These are phyloP conservation scores for Lunularia cruciata DNA, from an alignment of 225 moss, liverwort and hornwort genomes.

Conservation along the genomic window DNA sequence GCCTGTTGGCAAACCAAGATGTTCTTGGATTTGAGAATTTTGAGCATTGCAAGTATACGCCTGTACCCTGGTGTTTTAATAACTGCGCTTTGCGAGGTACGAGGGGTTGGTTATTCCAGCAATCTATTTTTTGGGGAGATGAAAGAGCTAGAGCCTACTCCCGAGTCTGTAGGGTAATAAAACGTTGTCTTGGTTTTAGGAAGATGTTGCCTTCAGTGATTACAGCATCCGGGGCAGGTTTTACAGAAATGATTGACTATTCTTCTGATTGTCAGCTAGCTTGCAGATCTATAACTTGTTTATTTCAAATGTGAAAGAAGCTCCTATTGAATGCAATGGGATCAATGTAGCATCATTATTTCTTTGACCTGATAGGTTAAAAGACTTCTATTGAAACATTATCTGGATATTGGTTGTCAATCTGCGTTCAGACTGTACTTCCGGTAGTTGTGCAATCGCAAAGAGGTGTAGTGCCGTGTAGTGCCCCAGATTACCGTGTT, in stretches of 20 bases:
- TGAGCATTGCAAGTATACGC: conserved; percentile 26
- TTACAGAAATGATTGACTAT: conserved; percentile 3
- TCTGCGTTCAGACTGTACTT: too few relatives aligned
- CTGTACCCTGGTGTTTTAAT: conserved; percentile 25
- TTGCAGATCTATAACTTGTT: conserved; percentile 7
- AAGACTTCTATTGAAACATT: too few relatives aligned
- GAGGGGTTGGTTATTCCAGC: conserved; percentile 21
- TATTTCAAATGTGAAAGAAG: neutral
- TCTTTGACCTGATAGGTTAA: neutral
- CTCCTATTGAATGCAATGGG: neutral
- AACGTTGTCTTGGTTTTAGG: conserved; percentile 18
- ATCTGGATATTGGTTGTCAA: too few relatives aligned
- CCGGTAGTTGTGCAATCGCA: too few relatives aligned
- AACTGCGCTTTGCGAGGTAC: conserved; percentile 23
- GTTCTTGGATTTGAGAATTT: conserved; percentile 25
- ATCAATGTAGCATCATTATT: neutral
- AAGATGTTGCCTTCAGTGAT: conserved; percentile 11
- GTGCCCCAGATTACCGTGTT: too few relatives aligned
- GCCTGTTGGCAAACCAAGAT: conserved; percentile 23
- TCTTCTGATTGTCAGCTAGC: conserved; percentile 15
- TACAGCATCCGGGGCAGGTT: conserved; percentile 16
- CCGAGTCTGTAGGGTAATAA: conserved; percentile 22
- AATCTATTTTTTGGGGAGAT: conserved; percentile 19
- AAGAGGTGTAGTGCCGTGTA: too few relatives aligned
- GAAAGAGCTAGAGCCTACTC: conserved; percentile 27